Evolutionary conservation across 2,329 filamentous ascomycete genomes (phyloP), one percentile per base, ranked within the genome.

Genomic region (Venturia oleaginea): DNA sequence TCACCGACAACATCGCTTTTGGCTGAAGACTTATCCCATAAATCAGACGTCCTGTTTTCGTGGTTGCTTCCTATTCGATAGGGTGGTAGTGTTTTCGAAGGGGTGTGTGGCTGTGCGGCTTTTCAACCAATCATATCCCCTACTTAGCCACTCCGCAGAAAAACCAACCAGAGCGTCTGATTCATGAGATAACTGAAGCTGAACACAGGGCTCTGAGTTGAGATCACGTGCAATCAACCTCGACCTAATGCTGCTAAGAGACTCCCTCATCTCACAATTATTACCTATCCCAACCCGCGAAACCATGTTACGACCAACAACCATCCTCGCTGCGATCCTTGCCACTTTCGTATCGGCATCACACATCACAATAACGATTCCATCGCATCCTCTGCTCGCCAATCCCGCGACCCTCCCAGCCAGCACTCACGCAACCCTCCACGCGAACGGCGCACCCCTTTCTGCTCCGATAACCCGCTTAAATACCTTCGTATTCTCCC

Each of bases 401-500:
- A 78, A 79, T 68, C 76, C 80, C 57, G 74, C 79, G 27, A 74
- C 73, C 19, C 78, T 84, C 64, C 78, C 80, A 63, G 73, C 80
- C 60, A 84, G 87, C 63, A 87, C 86, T 27, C 79, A 87, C 71
- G 84, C 83, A 66, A 88, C 88, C 61, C 86, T 88, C 72, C 87
- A 86, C 43, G 86, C 84, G 4, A 74, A 76, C 51, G 78, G 78
- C 22, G 76, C 75, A 11, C 74, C 75, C 46, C 71, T 82, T 66
- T 78, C 82, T 32, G 86, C 89, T 15, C 86, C 87, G 11, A 78
- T 96, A 11, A 86, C 87, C 15, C 78, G 82, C 48, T 76, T 81
- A 69, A 89, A 90, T 74, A 86, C 84, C 30, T 91, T 97, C 72
- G 81, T 85, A 67, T 96, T 97, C 80, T 77, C 76, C 68, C 86